Evolutionary conservation across 1,139 yeast species (phyloP), one percentile per base, ranked within the genome.

Genomic region (Geotrichum macrosporum): DNA sequence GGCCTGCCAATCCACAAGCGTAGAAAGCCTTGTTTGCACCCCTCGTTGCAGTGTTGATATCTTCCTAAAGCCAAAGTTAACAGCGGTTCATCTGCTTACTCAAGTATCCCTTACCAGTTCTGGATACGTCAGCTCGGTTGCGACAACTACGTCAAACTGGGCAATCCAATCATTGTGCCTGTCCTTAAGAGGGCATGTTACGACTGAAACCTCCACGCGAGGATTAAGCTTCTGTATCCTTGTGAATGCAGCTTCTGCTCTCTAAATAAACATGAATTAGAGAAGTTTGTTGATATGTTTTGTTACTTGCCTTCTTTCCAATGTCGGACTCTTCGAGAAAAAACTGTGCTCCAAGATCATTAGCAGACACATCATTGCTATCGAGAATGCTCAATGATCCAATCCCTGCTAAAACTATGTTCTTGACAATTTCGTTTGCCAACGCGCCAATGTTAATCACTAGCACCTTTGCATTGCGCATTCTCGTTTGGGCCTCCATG

Each of bases 381-480:
- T 92, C 97, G 51, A 83, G 64, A 1, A 92, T 70, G 21, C 84
- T 83, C 31, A 92, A 67, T 1, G 83, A 70, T 10, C 95, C 95
- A 48, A 92, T 72, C 2, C 98, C 98, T 29, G 96, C 95, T 35
- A 92, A 73, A 12, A 86, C 92, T 45, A 92, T 67, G 65, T 89
- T 89, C 66, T 92, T 92, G 35, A 83, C 81, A 12, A 82, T 74
- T 63, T 88, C 96, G 22, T 82, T 78, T 3, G 94, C 92, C 9
- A 84, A 71, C 0, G 85, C 85, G 8, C 87, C 82, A 27, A 84
- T 58, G 53, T 82, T 81, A 29, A 87, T 70, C 33, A 88, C 62
- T 46, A 92, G 70, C 6, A 89, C 73, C 46, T 76, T 76, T 13
- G 96, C 83, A 22, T 81, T 77, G 39, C 94, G 74, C 70, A 92